Conservation (phyloP, 1,284 basidiomycete genomes). For the Crepidotus sp. region DNA sequence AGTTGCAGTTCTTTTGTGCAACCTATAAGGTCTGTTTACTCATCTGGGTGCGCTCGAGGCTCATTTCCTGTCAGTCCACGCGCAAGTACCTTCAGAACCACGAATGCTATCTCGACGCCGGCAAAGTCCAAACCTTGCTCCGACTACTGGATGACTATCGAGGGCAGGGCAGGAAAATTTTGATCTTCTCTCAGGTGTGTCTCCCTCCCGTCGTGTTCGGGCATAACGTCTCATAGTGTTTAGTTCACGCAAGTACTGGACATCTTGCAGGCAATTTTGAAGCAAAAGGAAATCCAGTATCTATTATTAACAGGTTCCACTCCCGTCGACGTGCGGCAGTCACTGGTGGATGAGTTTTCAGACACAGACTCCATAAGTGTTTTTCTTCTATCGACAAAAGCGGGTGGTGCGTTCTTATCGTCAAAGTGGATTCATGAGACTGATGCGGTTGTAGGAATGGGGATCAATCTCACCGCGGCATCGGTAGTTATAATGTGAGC, state of each 20-base stretch:
- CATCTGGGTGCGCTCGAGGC: not conserved
- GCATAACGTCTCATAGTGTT: not conserved
- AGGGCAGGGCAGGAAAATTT: conserved; percentile 68
- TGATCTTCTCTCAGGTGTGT: conserved; percentile 86
- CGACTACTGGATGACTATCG: conserved; percentile 66
- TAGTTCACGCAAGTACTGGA: conserved; percentile 94
- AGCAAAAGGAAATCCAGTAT: conserved; percentile 69
- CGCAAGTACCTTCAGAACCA: conserved; percentile 70
- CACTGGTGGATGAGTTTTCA: conserved; percentile 94
- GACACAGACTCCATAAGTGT: conserved; percentile 86
- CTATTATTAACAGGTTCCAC: conserved; percentile 92
- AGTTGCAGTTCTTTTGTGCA: conserved; percentile 75
- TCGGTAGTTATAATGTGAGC: conserved; percentile 81
- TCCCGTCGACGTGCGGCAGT: conserved; percentile 88
- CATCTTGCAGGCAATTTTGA: conserved; percentile 84
- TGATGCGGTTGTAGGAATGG: conserved; percentile 44
- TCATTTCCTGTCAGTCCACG: conserved; percentile 49
- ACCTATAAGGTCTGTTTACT: conserved; percentile 62
- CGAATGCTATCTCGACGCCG: conserved; percentile 79
- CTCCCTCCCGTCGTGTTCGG: not conserved
- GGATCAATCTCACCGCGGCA: conserved; percentile 88
- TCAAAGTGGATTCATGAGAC: not conserved
- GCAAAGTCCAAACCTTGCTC: conserved; percentile 77
- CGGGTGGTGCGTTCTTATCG: conserved; percentile 49
- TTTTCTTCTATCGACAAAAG: conserved; percentile 93